Conservation (phyloP, 2,329 filamentous ascomycete genomes). For the Beauveria sp. region DNA sequence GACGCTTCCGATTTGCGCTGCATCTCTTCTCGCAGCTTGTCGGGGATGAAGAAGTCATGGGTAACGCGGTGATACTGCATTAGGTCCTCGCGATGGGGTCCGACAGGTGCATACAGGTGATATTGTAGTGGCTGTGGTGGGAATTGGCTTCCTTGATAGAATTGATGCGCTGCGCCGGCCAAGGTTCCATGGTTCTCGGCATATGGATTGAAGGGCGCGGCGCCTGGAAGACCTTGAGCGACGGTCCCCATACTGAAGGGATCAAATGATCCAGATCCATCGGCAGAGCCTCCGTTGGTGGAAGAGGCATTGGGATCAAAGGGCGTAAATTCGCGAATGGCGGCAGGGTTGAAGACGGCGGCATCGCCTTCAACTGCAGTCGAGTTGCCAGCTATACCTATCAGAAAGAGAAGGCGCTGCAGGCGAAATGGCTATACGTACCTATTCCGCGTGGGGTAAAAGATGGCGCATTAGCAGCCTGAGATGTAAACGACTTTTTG, state of each 20-base stretch:
- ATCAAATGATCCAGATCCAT: slow-evolving; percentile 43
- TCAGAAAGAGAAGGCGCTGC: not conserved
- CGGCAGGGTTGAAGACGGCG: slow-evolving; percentile 46
- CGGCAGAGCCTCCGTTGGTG: slow-evolving; percentile 28
- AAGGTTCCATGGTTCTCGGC: slow-evolving; percentile 61
- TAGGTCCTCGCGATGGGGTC: slow-evolving; percentile 73
- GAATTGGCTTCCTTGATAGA: slow-evolving; percentile 56
- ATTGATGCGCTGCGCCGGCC: slow-evolving; percentile 50
- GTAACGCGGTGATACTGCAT: slow-evolving; percentile 77
- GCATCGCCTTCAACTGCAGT: slow-evolving; percentile 35
- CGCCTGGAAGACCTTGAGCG: slow-evolving; percentile 42
- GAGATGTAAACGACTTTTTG: slow-evolving; percentile 75
- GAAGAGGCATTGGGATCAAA: slow-evolving; percentile 39
- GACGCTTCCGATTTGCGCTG: slow-evolving; percentile 83
- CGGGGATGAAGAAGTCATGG: slow-evolving; percentile 87
- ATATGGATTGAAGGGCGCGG: slow-evolving; percentile 59
- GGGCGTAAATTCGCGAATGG: slow-evolving; percentile 54
- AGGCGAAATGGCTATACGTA: slow-evolving; percentile 27
- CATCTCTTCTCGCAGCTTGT: slow-evolving; percentile 78
- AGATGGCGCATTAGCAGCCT: slow-evolving; percentile 79
- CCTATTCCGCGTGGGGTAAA: slow-evolving; percentile 65
- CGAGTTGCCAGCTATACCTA: slow-evolving; percentile 16
- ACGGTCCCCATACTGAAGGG: slow-evolving; percentile 56
- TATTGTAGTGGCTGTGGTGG: slow-evolving; percentile 68
- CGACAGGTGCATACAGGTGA: slow-evolving; percentile 85